Conservation (phyloP, 202 grass and related monocot species). For the Schoenoplectus triqueter region DNA sequence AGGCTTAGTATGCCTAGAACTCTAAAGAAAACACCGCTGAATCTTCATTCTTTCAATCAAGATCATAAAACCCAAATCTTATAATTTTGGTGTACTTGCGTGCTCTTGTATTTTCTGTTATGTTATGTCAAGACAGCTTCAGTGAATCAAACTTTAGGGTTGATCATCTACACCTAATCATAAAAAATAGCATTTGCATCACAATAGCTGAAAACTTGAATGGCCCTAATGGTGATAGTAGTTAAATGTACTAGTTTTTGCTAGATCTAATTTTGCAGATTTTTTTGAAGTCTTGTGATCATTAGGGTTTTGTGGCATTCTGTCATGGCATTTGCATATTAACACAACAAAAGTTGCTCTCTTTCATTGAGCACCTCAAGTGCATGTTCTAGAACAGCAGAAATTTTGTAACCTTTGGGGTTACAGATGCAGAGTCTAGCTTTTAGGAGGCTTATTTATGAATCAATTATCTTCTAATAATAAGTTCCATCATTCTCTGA, state of each 20-base stretch:
- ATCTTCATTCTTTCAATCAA: neutral
- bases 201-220: neutral
- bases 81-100: neutral
- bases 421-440: too few species aligned
- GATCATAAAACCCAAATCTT: neutral
- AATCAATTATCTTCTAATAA: slow-evolving; percentile 7
- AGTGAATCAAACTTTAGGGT: neutral
- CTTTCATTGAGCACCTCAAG: neutral
- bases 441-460: neutral
- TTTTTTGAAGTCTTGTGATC: neutral
- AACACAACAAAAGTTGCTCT: slow-evolving; percentile 39
- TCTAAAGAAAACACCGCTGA: neutral
- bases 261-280: neutral
- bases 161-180: neutral
- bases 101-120: neutral
- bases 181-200: neutral
- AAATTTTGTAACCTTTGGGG: too few species aligned
- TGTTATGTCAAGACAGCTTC: neutral
- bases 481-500: neutral
- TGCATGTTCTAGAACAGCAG: neutral
- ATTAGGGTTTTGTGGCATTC: neutral
- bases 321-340: slow-evolving; percentile 11
- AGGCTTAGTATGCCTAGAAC: neutral
- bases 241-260: neutral
- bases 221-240: neutral